A percentile compares a stretch with the other conserved stretches of the same genome.
Conservation (phyloP, 371 early-diverging fungal species). For the Actinomucor elegans region DNA sequence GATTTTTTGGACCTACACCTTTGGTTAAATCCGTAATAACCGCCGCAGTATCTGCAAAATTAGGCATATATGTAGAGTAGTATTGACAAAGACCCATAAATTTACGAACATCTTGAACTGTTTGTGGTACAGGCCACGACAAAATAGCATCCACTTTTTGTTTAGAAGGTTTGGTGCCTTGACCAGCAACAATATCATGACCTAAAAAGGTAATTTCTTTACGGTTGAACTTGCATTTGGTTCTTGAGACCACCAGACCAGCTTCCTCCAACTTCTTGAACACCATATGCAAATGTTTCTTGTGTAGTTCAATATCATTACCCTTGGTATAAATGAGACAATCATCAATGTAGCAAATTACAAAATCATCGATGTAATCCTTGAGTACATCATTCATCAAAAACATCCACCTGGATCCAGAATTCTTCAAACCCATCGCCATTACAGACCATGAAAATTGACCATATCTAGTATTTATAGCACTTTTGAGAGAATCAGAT, state of each 20-base stretch:
- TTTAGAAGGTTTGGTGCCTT: slow-evolving; percentile 27
- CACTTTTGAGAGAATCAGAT: slow-evolving; percentile 1
- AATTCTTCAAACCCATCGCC: slow-evolving; percentile 53
- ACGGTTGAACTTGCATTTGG: slow-evolving; percentile 51
- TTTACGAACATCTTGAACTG: slow-evolving; percentile 29
- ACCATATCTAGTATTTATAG: slow-evolving; percentile 18
- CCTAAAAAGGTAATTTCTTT: slow-evolving; percentile 48
- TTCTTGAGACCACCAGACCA: slow-evolving; percentile 33
- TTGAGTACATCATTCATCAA: slow-evolving; percentile 38
- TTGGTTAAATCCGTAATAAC: slow-evolving; percentile 39
- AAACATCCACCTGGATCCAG: slow-evolving; percentile 45
- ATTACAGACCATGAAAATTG: slow-evolving; percentile 46
- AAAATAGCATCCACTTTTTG: slow-evolving; percentile 25
- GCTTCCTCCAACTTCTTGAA: slow-evolving; percentile 27
- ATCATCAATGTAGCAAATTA: slow-evolving; percentile 48
- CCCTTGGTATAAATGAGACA: slow-evolving; percentile 43
- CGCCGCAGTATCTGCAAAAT: slow-evolving; percentile 28
- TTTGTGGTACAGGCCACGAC: slow-evolving; percentile 35
- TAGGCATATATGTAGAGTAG: slow-evolving; percentile 32
- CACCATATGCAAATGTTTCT: slow-evolving; percentile 32
- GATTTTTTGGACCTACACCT: slow-evolving; percentile 13
- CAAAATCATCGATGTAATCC: slow-evolving; percentile 32
- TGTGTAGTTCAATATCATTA: slow-evolving; percentile 43
- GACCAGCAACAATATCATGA: slow-evolving; percentile 24
- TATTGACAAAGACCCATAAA: slow-evolving; percentile 31